Evolutionary conservation across 78 protist species (phyloP), one percentile per base, ranked within the genome.

Genomic region (Anaeramoeba flamelloides): DNA sequence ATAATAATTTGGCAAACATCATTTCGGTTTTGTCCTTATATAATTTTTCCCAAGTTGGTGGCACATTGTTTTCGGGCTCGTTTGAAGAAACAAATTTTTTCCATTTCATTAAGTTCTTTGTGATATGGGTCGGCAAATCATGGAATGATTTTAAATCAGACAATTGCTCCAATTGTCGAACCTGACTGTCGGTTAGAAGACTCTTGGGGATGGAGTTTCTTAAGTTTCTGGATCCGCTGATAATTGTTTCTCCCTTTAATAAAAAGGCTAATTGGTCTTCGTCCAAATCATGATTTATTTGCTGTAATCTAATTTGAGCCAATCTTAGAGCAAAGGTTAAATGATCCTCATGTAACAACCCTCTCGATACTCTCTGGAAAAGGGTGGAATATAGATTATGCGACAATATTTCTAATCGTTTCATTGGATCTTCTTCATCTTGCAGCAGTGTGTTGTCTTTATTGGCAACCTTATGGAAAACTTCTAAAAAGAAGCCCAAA

Each of bases 261-360:
- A 89, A 36, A 83, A 86, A 84, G 38, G 80, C 86, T 41, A 76
- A 74, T 69, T 85, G 92, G 2, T 8, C 37, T 31, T 82, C 89
- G 0, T 32, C 74, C 30, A 86, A 64, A 39, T 80, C 87, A 40
- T 81, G 84, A 2, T 77, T 36, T 1, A 33, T 26, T 8, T 36
- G 38, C 31, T 26, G 74, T 33, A 83, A 77, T 74, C 69, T 36
- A 65, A 92, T 64, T 79, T 81, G 86, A 34, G 93, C 92, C 3
- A 92, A 78, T 33, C 87, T 85, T 30, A 94, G 31, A 1, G 93
- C 97, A 30, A 94, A 84, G 37, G 92, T 38, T 2, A 85, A 1
- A 75, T 88, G 89, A 78, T 92, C 92, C 30, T 79, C 84, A 36
- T 88, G 89, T 22, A 92, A 82, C 74, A 90, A 40, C 0, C 88